Base-by-base conservation (phyloP, 352 stramenopile species). In the Globisporangium canariense region DNA sequence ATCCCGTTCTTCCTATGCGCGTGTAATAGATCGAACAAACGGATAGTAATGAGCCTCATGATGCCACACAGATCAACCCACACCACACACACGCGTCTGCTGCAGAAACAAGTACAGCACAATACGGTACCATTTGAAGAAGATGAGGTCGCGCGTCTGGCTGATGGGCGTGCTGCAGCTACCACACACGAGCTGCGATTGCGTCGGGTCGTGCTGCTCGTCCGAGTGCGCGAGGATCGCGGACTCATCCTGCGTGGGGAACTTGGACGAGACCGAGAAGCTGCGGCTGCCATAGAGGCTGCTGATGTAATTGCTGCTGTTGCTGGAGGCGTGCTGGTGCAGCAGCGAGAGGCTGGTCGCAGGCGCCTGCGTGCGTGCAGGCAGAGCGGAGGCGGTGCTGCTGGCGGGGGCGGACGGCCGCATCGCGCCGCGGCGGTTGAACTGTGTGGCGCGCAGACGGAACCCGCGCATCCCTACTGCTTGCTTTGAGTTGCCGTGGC, bases 121-220 rank as follows among this genome's bases (percentile, higher is more conserved):
- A 28, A 40, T 40, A 40, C 38, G 38, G 40, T n/a, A 90, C 82
- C 83, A 90, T 60, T 89, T 89, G 69, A 91, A 88, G 64, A 91
- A 91, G 38, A 90, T 77, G 34, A 92, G 66, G 45, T 92, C 79
- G 46, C 75, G 78, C 18, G 83, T 92, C 50, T 73, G 55, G 65
- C 76, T 87, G 56, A 92, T 58, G 14, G 73, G 73, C 47, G 78
- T 68, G 67, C 74, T 89, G 75, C 83, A 92, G 58, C 85, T 92
- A 55, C 75, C 71, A 36, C 83, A 92, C 34, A 90, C 79, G 46
- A 92, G 66, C 58, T 81, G 79, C 58, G 83, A 76, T 14, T 60
- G 62, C 28, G 79, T 70, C 47, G 68, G 68, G 67, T 87, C 77
- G 28, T 67, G 55, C 50, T 69, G 46, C 10, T 67, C 61, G 52